Evolutionary conservation across 371 early-diverging fungal genomes (phyloP).

Genomic region (Mitosporidium daphniae): DNA sequence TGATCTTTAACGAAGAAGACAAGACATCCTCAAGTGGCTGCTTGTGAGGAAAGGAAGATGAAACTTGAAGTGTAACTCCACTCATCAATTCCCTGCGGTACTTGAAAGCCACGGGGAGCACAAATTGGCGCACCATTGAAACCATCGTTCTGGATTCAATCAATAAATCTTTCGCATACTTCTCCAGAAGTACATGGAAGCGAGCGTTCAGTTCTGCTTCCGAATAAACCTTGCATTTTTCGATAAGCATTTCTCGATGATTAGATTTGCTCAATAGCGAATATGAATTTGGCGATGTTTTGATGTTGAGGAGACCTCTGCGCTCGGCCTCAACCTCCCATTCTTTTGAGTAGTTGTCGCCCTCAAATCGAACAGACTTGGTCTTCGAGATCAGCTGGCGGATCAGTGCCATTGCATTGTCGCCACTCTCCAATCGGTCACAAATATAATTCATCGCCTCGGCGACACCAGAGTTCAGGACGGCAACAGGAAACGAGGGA

Average conservation of each 20-base stretch:
- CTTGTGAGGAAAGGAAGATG: too few relatives aligned
- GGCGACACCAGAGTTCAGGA: slow-evolving; percentile 64
- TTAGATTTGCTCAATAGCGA: slow-evolving; percentile 19
- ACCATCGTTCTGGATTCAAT: slow-evolving; percentile 70
- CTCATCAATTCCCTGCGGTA: slow-evolving; percentile 30
- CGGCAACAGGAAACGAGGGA: slow-evolving; percentile 59
- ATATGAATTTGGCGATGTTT: slow-evolving; percentile 46
- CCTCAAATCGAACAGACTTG: slow-evolving; percentile 68
- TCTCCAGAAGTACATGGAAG: slow-evolving; percentile 62
- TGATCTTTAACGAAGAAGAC: too few relatives aligned
- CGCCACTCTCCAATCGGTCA: slow-evolving; percentile 18
- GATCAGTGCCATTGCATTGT: slow-evolving; percentile 49
- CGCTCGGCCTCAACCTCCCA: slow-evolving; percentile 25
- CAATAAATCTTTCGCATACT: slow-evolving; percentile 43
- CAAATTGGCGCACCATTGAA: slow-evolving; percentile 28
- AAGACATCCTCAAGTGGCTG: too few relatives aligned
- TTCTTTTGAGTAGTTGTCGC: slow-evolving; percentile 44
- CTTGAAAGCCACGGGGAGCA: slow-evolving; percentile 44
- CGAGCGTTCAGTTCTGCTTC: slow-evolving; percentile 47
- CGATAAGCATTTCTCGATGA: slow-evolving; percentile 30
- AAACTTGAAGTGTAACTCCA: too few relatives aligned
- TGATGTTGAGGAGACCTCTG: slow-evolving; percentile 69
- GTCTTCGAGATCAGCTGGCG: slow-evolving; percentile 30
- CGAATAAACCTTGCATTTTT: slow-evolving; percentile 34
- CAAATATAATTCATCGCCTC: slow-evolving; percentile 28